Evolutionary conservation across 2,329 filamentous ascomycete species (phyloP).

Genomic region (Periconia macrospinosa): DNA sequence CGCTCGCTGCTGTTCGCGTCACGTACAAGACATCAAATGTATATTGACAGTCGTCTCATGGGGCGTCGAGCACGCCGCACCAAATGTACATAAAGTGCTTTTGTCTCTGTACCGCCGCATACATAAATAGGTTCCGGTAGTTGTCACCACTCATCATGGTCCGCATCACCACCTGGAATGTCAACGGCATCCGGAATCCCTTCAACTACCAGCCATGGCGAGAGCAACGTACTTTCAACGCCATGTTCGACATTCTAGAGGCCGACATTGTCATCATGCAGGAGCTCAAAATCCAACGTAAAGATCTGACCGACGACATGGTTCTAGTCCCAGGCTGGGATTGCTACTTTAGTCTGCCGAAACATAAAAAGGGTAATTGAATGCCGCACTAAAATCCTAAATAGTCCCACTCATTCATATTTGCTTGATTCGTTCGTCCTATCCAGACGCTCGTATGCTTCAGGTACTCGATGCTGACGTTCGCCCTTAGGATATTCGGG

Average conservation of each 20-base stretch:
- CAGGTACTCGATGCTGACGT: slow-evolving; percentile 4
- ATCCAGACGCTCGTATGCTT: neutral
- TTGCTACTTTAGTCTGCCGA: slow-evolving; percentile 90
- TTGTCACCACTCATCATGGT: slow-evolving; percentile 59
- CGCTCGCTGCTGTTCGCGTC: slow-evolving; percentile 1
- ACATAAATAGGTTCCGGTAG: neutral
- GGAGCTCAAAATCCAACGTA: slow-evolving; percentile 93
- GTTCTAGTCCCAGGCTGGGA: slow-evolving; percentile 94
- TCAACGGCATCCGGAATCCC: slow-evolving; percentile 59
- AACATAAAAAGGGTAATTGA: slow-evolving; percentile 81
- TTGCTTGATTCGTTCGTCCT: slow-evolving; percentile 1
- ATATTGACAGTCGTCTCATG: neutral
- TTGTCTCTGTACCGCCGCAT: neutral
- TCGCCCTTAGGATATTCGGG: slow-evolving; percentile 79
- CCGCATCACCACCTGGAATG: slow-evolving; percentile 69
- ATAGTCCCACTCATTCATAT: neutral
- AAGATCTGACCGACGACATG: slow-evolving; percentile 93
- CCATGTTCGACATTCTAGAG: slow-evolving; percentile 93
- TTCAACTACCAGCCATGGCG: slow-evolving; percentile 58
- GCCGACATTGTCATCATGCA: slow-evolving; percentile 95
- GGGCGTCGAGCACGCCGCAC: neutral
- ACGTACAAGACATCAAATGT: neutral
- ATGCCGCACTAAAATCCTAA: neutral
- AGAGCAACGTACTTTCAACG: slow-evolving; percentile 49
- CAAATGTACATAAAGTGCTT: neutral